Conservation (phyloP, 2,329 filamentous ascomycete genomes). For the Ceratocystis papillata region DNA sequence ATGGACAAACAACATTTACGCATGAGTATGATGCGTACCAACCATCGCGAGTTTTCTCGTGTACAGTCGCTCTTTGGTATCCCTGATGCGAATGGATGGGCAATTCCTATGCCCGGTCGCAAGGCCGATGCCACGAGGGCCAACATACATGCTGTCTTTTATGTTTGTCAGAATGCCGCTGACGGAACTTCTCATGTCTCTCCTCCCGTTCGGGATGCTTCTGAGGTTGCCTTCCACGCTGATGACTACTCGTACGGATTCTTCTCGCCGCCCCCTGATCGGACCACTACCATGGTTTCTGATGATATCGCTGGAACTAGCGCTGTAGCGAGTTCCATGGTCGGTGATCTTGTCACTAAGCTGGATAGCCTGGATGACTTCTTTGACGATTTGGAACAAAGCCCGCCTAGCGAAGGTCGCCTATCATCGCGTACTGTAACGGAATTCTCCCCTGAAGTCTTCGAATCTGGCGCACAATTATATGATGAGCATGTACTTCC, state of each 20-base stretch:
- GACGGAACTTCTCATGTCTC: constrained; percentile 36
- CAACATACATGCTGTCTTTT: constrained; percentile 94
- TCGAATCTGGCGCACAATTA: constrained; percentile 66
- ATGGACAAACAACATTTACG: constrained; percentile 90
- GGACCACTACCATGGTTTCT: constrained; percentile 86
- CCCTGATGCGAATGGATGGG: constrained; percentile 91
- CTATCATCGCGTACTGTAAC: constrained; percentile 53
- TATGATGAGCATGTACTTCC: constrained; percentile 91
- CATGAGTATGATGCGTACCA: constrained; percentile 93
- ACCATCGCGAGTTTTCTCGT: constrained; percentile 87
- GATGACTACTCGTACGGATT: constrained; percentile 81
- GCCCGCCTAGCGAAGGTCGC: constrained; percentile 45
- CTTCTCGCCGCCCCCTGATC: constrained; percentile 59
- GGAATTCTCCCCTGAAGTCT: constrained; percentile 53
- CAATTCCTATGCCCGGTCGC: constrained; percentile 81
- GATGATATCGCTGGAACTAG: constrained; percentile 64
- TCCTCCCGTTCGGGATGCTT: constrained; percentile 69
- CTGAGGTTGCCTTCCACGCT: constrained; percentile 84
- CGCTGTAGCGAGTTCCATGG: constrained; percentile 42
- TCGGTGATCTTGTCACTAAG: constrained; percentile 68
- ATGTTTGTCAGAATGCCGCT: constrained; percentile 69
- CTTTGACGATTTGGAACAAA: constrained; percentile 57
- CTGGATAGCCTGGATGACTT: constrained; percentile 72
- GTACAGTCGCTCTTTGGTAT: constrained; percentile 95
- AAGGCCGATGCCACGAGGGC: constrained; percentile 77